Conservation (phyloP, 768 basidiomycete species). For the Leccinum aurantiacum region DNA sequence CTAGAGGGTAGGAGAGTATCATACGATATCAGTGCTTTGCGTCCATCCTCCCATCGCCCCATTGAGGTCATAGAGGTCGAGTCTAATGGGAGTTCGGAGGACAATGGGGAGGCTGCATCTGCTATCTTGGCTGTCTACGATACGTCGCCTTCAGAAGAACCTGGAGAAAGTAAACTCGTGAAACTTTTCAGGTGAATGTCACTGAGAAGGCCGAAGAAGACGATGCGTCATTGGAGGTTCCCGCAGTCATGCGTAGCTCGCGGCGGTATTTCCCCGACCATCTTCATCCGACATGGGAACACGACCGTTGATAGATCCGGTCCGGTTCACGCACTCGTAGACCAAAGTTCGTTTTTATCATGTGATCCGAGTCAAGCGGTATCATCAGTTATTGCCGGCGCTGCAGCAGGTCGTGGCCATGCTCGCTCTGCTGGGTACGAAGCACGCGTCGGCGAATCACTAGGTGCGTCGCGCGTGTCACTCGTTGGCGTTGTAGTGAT, state of each 20-base stretch:
- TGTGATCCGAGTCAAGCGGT: no score
- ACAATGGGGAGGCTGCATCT: conserved; percentile 23
- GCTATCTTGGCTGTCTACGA: conserved; percentile 23
- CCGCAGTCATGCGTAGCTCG: background rate
- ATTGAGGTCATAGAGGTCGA: conserved; percentile 14
- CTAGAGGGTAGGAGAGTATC: conserved; percentile 11
- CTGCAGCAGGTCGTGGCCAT: no score
- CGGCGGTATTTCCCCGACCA: conserved; percentile 2
- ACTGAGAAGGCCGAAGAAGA: conserved; percentile 5
- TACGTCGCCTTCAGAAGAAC: conserved; percentile 9
- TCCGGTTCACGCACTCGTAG: no score
- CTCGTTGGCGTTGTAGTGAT: no score
- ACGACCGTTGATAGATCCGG: background rate
- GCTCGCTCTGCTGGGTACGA: no score
- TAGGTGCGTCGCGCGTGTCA: no score
- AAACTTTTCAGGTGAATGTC: conserved; percentile 5
- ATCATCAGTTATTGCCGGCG: no score
- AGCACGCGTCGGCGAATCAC: no score
- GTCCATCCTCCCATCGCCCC: conserved; percentile 6
- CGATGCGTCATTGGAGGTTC: background rate
- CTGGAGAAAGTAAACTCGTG: conserved; percentile 1
- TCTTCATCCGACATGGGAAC: conserved; percentile 9
- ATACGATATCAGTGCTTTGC: conserved; percentile 13
- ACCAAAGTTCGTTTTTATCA: no score
- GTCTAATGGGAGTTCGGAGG: conserved; percentile 13